A percentile compares a stretch with the other conserved stretches of the same genome.
These are phyloP conservation scores for Clitocybe nebularis DNA, from an alignment of 1,284 basidiomycete genomes.

Conservation along the genomic window DNA sequence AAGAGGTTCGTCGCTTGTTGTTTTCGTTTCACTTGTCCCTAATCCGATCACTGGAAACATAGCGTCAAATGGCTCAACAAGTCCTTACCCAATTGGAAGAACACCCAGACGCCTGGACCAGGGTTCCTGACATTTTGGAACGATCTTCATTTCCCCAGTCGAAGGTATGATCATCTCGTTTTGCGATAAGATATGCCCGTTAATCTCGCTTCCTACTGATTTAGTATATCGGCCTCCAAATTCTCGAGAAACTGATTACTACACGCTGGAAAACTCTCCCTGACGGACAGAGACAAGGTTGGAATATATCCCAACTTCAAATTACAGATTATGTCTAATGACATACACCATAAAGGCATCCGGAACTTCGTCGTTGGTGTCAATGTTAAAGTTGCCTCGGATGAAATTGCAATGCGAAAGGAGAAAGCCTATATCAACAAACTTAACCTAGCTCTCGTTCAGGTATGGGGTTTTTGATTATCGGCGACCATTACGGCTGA, in stretches of 20 bases:
- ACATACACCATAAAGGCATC: constrained; percentile 60
- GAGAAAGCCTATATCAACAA: constrained; percentile 98
- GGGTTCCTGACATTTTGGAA: constrained; percentile 93
- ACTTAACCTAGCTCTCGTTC: constrained; percentile 93
- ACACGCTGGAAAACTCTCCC: constrained; percentile 97
- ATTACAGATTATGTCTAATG: constrained; percentile 8
- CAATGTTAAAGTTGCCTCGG: constrained; percentile 89
- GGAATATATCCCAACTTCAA: constrained; percentile 15
- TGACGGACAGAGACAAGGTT: constrained; percentile 88
- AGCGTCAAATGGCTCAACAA: constrained; percentile 92
- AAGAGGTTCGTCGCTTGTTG: constrained; percentile 53
- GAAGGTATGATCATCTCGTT: constrained; percentile 58
- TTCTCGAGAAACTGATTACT: constrained; percentile 90
- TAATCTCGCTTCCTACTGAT: neutral
- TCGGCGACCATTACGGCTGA: constrained; percentile 12
- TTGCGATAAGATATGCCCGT: constrained; percentile 2
- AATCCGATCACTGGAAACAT: constrained; percentile 21
- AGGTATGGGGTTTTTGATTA: constrained; percentile 47
- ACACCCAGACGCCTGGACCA: constrained; percentile 96
- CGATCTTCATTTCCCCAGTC: constrained; percentile 83
- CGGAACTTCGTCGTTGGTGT: constrained; percentile 96
- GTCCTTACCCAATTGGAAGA: constrained; percentile 96
- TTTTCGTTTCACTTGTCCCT: constrained; percentile 15
- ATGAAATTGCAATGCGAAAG: constrained; percentile 81
- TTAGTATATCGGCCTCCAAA: constrained; percentile 92